Evolutionary conservation across 2,329 filamentous ascomycete genomes (phyloP).

Genomic region (Cytospora piceicola): DNA sequence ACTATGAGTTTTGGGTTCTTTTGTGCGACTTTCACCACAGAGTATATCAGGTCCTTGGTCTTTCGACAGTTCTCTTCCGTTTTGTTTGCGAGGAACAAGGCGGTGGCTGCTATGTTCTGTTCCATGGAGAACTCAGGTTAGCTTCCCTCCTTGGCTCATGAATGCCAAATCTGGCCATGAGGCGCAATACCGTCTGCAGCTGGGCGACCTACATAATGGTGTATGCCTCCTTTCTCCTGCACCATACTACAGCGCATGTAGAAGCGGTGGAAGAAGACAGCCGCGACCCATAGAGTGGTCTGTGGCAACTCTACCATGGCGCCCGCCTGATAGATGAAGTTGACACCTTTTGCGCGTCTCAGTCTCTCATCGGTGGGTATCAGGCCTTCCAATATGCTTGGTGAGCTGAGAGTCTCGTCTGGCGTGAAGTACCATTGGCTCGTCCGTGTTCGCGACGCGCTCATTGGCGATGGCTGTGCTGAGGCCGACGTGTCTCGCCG

Average conservation of each 20-base stretch:
- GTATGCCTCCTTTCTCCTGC: constrained; percentile 74
- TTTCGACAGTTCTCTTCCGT: constrained; percentile 96
- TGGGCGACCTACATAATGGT: constrained; percentile 77
- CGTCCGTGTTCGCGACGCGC: constrained; percentile 41
- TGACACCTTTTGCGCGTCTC: constrained; percentile 86
- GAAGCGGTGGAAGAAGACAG: constrained; percentile 94
- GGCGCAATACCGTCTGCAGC: background rate
- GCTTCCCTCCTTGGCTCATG: background rate
- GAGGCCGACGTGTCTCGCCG: constrained; percentile 50
- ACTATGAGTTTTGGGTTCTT: constrained; percentile 90
- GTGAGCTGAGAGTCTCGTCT: constrained; percentile 80
- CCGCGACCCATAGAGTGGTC: constrained; percentile 87
- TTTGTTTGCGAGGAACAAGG: constrained; percentile 93
- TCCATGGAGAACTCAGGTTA: constrained; percentile 2
- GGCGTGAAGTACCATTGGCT: constrained; percentile 89
- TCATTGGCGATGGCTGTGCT: constrained; percentile 44
- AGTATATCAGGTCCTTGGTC: constrained; percentile 91
- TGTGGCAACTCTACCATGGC: constrained; percentile 91
- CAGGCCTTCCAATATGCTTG: constrained; percentile 84
- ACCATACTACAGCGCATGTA: constrained; percentile 89
- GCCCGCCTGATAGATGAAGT: constrained; percentile 94
- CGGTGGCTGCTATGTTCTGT: constrained; percentile 83
- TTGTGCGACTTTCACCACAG: constrained; percentile 91
- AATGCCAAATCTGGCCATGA: background rate
- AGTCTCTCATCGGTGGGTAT: constrained; percentile 75